These are phyloP conservation scores for Panaeolus cyanescens DNA, from an alignment of 768 basidiomycete genomes.

Conservation along the genomic window DNA sequence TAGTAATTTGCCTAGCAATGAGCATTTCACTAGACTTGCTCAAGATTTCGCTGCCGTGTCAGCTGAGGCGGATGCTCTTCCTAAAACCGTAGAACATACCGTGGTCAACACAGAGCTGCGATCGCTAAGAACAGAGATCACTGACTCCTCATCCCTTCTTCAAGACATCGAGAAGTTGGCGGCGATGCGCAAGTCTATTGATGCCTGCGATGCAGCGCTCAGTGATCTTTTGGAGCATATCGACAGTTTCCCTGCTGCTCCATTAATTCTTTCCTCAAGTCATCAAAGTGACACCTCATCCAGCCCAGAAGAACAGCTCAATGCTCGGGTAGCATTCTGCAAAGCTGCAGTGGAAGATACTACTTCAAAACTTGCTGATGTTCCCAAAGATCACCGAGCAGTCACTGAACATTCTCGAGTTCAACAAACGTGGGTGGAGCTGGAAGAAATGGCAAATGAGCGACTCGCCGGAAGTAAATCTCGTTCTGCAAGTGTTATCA, in stretches of 20 bases:
- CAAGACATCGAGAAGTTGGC: conserved; percentile 56
- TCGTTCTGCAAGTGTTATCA: conserved; percentile 63
- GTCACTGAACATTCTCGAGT: conserved; percentile 63
- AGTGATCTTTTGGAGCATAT: conserved; percentile 87
- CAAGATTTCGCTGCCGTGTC: conserved; percentile 46
- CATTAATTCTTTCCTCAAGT: conserved; percentile 51
- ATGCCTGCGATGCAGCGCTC: conserved; percentile 69
- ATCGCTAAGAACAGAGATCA: conserved; percentile 62
- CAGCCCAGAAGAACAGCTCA: conserved; percentile 69
- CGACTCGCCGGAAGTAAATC: conserved; percentile 61
- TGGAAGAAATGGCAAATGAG: conserved; percentile 81
- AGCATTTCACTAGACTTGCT: conserved; percentile 49
- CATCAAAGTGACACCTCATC: conserved; percentile 41
- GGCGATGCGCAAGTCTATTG: conserved; percentile 48
- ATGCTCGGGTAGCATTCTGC: conserved; percentile 66
- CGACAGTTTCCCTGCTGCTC: conserved; percentile 76
- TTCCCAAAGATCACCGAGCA: conserved; percentile 64
- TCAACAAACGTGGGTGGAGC: conserved; percentile 77
- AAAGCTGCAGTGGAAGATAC: conserved; percentile 50
- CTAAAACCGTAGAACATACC: conserved; percentile 38
- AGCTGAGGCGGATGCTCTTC: conserved; percentile 48
- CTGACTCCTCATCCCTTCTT: conserved; percentile 49
- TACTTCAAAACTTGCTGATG: conserved; percentile 36
- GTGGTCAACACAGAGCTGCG: conserved; percentile 58
- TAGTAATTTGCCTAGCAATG: conserved; percentile 52